phyloP scores from a whole-genome alignment of 306 rosid genomes.

The Acacia confusa region DNA sequence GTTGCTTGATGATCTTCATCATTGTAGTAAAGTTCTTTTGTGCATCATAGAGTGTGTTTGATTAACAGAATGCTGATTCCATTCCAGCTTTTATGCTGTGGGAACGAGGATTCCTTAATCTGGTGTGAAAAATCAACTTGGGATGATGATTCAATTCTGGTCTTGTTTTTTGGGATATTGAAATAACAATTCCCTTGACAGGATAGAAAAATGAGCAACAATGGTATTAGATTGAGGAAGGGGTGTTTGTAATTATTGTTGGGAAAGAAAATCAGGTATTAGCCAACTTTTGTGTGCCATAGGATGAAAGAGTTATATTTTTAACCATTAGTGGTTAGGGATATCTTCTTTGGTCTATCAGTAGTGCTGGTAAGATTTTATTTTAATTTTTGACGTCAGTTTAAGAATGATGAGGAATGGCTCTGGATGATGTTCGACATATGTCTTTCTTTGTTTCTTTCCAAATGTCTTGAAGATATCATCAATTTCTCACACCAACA shows the following conservation, averaged over 20 bases:
- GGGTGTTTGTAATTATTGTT: not conserved
- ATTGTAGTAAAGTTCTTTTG: not conserved
- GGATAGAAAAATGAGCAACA: not conserved
- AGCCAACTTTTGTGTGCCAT: not conserved
- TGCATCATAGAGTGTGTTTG: not conserved
- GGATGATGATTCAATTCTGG: not conserved
- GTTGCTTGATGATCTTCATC: not conserved
- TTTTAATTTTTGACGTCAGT: not conserved
- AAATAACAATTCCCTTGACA: not conserved
- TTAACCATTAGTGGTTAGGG: not conserved
- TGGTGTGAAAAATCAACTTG: not conserved
- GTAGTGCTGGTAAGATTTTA: not conserved
- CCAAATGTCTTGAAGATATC: not conserved
- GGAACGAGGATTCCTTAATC: not conserved
- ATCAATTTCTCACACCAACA: not conserved
- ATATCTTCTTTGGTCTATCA: not conserved
- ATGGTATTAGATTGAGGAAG: not conserved
- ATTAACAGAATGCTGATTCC: not conserved
- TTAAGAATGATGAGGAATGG: not conserved
- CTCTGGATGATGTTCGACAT: not conserved
- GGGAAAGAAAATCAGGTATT: not conserved
- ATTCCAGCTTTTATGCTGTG: not conserved
- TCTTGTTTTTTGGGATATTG: not conserved
- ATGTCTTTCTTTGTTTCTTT: constrained; percentile 1
- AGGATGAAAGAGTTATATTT: not conserved